A percentile compares a stretch with the other conserved stretches of the same genome.
Conservation (phyloP, 2,329 filamentous ascomycete genomes). For the Exophiala sideris region DNA sequence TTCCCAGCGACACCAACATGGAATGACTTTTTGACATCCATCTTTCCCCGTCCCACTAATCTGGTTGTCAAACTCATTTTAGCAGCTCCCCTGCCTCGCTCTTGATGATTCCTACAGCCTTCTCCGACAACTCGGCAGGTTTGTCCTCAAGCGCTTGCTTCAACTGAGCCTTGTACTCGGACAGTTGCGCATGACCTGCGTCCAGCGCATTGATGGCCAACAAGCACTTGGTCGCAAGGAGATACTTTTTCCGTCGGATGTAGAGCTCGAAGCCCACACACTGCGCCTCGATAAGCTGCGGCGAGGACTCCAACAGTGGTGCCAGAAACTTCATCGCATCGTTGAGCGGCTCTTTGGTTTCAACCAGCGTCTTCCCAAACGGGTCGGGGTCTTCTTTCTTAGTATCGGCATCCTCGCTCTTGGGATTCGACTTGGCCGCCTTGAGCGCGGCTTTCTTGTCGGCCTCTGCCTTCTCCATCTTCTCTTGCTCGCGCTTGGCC, state of each 20-base stretch:
- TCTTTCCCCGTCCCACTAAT: too few relatives aligned
- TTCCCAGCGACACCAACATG: too few relatives aligned
- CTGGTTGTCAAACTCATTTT: neutral
- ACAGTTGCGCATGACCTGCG: constrained; percentile 65
- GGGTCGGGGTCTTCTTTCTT: constrained; percentile 94
- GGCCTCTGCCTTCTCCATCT: constrained; percentile 71
- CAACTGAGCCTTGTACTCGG: constrained; percentile 71
- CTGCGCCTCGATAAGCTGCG: constrained; percentile 77
- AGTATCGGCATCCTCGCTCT: constrained; percentile 52
- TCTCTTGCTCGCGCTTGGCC: constrained; percentile 75
- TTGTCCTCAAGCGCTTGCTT: constrained; percentile 58
- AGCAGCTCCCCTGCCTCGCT: constrained; percentile 11
- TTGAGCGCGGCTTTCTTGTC: constrained; percentile 86
- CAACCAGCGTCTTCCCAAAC: constrained; percentile 71
- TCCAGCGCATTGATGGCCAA: constrained; percentile 69
- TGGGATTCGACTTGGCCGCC: constrained; percentile 59
- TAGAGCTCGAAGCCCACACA: constrained; percentile 87
- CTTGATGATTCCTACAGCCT: constrained; percentile 44
- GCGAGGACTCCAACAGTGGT: constrained; percentile 77
- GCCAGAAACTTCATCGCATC: constrained; percentile 83
- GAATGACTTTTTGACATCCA: too few relatives aligned
- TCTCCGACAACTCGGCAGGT: constrained; percentile 58
- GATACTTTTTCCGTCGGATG: constrained; percentile 79
- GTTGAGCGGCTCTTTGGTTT: constrained; percentile 76
- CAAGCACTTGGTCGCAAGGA: constrained; percentile 83